Evolutionary conservation across 1,284 basidiomycete species (phyloP), one percentile per base, ranked within the genome.

Genomic region (Apiotrichum gracile): DNA sequence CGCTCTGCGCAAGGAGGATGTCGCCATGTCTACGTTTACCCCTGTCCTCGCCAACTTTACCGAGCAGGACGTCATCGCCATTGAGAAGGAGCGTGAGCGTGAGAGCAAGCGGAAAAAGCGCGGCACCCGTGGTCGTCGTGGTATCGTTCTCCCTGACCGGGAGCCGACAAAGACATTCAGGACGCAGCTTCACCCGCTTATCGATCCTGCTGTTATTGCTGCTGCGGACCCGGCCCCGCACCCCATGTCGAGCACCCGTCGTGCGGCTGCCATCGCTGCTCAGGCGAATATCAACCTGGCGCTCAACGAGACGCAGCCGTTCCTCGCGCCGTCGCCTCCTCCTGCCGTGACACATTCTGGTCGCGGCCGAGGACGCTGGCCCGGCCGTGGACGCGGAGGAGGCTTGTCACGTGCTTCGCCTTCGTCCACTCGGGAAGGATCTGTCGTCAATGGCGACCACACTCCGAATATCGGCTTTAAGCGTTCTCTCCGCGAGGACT

Each of bases 31-130:
- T 45, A 79, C 80, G 38, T 94, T 85, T 75, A 97, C 92, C 0
- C 96, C 96, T 0, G 81, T 85, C 22, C 86, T 98, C 65, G 86
- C 87, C 70, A 87, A 88, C 67, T 84, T 97, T 67, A 87, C 85
- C 65, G 88, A 92, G 58, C 85, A 86, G 61, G 92, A 97, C 61
- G 82, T 97, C 52, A 87, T 91, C 58, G 80, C 85, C 51, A 86
- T 85, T 64, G 94, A 98, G 74, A 87, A 87, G 69, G 93, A 97
- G 62, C 82, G 91, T 50, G 94, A 97, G 75, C 89, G 90, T 75
- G 91, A 97, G 63, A 81, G 88, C 60, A 85, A 85, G 63, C 83
- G 91, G 40, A 82, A 90, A 58, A 78, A 80, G 57, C 82, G 92
- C 44, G 88, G 88, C 63, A 91, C 88, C 0, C 84, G 93, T 55